These are phyloP conservation scores for Vitis cinerea DNA, from an alignment of 164 flowering plant genomes.

Conservation along the genomic window DNA sequence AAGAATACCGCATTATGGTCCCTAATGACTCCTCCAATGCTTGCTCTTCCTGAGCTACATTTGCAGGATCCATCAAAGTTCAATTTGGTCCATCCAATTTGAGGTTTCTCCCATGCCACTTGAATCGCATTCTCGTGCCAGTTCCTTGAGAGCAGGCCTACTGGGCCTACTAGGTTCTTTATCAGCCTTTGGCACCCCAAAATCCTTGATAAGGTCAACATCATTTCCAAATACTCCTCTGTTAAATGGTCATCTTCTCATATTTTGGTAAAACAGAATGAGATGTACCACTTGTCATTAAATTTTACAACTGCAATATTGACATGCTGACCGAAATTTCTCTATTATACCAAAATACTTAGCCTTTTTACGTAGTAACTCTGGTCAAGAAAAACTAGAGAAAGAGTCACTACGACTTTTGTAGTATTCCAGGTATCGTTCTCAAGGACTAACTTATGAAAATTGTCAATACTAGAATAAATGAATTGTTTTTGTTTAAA, in stretches of 20 bases:
- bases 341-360: too few relatives aligned
- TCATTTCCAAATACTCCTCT: not conserved
- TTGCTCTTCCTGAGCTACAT: conserved; percentile 39
- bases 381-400: too few relatives aligned
- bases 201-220: conserved; percentile 17
- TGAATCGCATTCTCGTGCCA: conserved; percentile 35
- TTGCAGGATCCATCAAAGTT: conserved; percentile 74
- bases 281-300: too few relatives aligned
- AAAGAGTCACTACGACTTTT: too few relatives aligned
- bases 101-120: conserved; percentile 67
- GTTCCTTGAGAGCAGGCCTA: conserved; percentile 17
- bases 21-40: conserved; percentile 77
- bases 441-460: too few relatives aligned
- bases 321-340: too few relatives aligned
- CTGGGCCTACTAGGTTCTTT: conserved; percentile 25
- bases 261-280: too few relatives aligned
- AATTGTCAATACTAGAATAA: too few relatives aligned
- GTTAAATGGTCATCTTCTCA: not conserved
- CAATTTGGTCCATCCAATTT: conserved; percentile 64
- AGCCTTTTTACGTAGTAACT: too few relatives aligned
- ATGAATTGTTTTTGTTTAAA: too few relatives aligned
- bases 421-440: too few relatives aligned
- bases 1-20: conserved; percentile 66
- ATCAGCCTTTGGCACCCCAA: conserved; percentile 17
- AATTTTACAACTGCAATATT: too few relatives aligned